Evolutionary conservation across 345 rosid genomes (phyloP).

Genomic region (Euclidium syriacum): DNA sequence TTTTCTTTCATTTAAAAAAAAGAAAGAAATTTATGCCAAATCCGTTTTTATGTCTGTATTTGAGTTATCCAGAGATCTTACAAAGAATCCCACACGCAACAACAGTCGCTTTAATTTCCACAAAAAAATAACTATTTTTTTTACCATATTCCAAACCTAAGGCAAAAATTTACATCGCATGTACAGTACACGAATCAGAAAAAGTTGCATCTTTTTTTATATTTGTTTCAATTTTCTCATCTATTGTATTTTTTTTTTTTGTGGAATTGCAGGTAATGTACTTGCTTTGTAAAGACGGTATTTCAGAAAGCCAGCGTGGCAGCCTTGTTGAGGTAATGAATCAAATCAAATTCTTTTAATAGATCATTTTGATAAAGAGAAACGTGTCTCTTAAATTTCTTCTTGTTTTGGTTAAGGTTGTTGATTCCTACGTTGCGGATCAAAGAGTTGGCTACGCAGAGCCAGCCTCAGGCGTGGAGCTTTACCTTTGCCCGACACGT

Average conservation of each 20-base stretch:
- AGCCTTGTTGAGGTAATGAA: slow-evolving; percentile 61
- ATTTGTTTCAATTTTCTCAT: neutral
- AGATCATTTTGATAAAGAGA: neutral
- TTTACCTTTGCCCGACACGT: slow-evolving; percentile 86
- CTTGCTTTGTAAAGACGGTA: slow-evolving; percentile 58
- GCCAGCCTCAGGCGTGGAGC: slow-evolving; percentile 73
- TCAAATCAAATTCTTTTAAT: neutral
- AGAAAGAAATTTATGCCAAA: neutral
- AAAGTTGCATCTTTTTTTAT: neutral
- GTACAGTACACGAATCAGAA: neutral
- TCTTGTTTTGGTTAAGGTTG: slow-evolving; percentile 40
- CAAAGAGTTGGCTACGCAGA: slow-evolving; percentile 87
- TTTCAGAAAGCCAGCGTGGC: slow-evolving; percentile 46
- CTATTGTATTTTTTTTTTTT: neutral
- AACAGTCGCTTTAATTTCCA: neutral
- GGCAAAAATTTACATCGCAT: neutral
- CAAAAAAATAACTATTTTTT: neutral
- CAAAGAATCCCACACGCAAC: neutral
- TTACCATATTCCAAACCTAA: neutral
- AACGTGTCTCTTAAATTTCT: neutral
- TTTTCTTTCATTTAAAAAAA: neutral
- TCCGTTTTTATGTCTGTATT: neutral
- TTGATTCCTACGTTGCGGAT: slow-evolving; percentile 66
- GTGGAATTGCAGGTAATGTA: slow-evolving; percentile 63
- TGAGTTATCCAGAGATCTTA: slow-evolving; percentile 2